A percentile compares a stretch with the other conserved stretches of the same genome.
Evolutionary conservation across 1,139 yeast genomes (phyloP).

Genomic region (Magnusiomyces sp.): DNA sequence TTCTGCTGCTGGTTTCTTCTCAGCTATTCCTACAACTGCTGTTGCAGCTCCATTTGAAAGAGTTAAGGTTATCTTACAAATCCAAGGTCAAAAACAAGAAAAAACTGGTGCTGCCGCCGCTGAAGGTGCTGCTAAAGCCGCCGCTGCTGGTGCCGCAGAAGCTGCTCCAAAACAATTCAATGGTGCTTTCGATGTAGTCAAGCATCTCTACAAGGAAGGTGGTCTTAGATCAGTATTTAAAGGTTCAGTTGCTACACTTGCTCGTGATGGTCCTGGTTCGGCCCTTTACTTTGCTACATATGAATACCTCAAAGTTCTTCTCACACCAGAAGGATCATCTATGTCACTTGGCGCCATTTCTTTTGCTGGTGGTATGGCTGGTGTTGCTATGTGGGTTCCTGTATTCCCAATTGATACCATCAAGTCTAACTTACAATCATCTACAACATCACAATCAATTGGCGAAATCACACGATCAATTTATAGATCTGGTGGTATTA

Average conservation of each 20-base stretch:
- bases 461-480: constrained; percentile 56
- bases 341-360: constrained; percentile 68
- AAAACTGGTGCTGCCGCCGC: constrained; percentile 27
- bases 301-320: constrained; percentile 61
- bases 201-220: constrained; percentile 67
- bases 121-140: constrained; percentile 22
- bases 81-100: constrained; percentile 45
- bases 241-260: constrained; percentile 86
- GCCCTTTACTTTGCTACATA: constrained; percentile 94
- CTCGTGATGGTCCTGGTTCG: constrained; percentile 98
- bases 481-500: constrained; percentile 65
- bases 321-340: constrained; percentile 42
- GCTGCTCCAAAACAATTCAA: constrained; percentile 31
- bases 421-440: constrained; percentile 75
- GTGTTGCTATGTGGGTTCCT: constrained; percentile 93
- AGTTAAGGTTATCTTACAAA: constrained; percentile 87
- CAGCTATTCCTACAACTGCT: constrained; percentile 89
- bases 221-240: constrained; percentile 80
- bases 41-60: constrained; percentile 97
- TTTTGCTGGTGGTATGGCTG: constrained; percentile 91
- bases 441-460: constrained; percentile 52
- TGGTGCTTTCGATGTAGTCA: constrained; percentile 52
- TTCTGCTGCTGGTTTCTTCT: constrained; percentile 89
- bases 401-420: constrained; percentile 96
- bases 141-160: constrained; percentile 7